These are phyloP conservation scores for Verticillium tricorpus DNA, from an alignment of 2,329 filamentous ascomycete genomes.

Conservation along the genomic window DNA sequence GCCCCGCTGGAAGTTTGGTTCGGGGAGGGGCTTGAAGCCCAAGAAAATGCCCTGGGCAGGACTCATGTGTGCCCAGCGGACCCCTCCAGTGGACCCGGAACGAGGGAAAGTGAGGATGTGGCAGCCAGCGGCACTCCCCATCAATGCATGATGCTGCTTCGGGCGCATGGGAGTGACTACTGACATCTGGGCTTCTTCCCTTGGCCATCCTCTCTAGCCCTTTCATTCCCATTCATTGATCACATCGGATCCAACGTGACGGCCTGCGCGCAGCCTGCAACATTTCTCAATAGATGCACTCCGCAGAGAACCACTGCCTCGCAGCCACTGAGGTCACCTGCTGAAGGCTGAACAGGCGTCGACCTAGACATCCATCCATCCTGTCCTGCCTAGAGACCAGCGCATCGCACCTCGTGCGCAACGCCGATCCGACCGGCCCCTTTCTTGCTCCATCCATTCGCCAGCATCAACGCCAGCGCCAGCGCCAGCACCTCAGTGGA, in stretches of 20 bases:
- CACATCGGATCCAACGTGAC: no score
- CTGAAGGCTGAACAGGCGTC: not conserved
- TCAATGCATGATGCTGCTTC: not conserved
- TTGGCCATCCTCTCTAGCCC: no score
- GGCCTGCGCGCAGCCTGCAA: no score
- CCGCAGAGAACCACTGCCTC: not conserved
- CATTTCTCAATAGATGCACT: not conserved
- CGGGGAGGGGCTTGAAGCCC: not conserved
- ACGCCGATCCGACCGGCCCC: not conserved
- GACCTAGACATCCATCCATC: not conserved
- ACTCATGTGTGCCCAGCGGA: not conserved
- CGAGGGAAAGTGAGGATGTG: not conserved
- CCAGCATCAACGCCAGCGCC: not conserved
- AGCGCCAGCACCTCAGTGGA: not conserved
- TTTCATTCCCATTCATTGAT: no score
- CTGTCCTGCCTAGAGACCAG: not conserved
- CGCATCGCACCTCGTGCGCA: not conserved
- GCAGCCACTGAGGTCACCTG: not conserved
- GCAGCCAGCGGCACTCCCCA: not conserved
- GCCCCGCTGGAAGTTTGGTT: not conserved
- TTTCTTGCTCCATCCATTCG: not conserved
- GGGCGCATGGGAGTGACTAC: not conserved
- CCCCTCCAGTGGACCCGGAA: not conserved
- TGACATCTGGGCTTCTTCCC: no score
- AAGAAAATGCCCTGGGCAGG: not conserved